A percentile compares a stretch with the other conserved stretches of the same genome.
Evolutionary conservation across 1,284 basidiomycete species (phyloP).

Genomic region (Ceratobasidium sp.): DNA sequence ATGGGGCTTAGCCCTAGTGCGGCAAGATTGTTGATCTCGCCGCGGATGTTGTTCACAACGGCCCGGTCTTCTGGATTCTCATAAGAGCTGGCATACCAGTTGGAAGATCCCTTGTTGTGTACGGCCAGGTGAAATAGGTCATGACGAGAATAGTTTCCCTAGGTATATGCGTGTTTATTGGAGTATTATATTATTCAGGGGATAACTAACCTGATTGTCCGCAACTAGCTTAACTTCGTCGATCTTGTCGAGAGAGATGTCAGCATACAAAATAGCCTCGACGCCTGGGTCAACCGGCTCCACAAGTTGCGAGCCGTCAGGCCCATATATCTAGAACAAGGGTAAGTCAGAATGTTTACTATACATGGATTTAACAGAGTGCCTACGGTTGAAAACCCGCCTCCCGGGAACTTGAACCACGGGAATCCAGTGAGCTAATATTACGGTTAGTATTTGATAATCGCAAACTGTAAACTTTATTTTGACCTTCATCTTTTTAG

Average conservation of each 20-base stretch:
- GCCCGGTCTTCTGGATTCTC: conserved; percentile 11
- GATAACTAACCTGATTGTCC: background rate
- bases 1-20: background rate
- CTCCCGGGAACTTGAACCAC: conserved; percentile 36
- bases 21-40: conserved; percentile 17
- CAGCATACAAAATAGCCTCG: conserved; percentile 17
- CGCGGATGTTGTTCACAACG: background rate
- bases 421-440: conserved; percentile 23
- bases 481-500: conserved; percentile 27
- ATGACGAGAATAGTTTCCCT: conserved; percentile 27
- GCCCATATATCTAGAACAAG: conserved; percentile 10
- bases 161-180: background rate
- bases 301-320: conserved; percentile 24
- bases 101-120: conserved; percentile 14
- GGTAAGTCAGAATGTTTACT: background rate
- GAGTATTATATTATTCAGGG: background rate
- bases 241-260: conserved; percentile 26
- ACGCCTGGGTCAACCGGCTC: conserved; percentile 32
- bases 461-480: background rate
- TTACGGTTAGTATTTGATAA: background rate
- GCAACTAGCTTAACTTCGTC: conserved; percentile 24
- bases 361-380: background rate
- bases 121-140: conserved; percentile 19
- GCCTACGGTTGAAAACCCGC: conserved; percentile 26
- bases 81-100: conserved; percentile 12